phyloP scores from a whole-genome alignment of 2,329 filamentous ascomycete species.

The Ophiocordyceps robertsii region DNA sequence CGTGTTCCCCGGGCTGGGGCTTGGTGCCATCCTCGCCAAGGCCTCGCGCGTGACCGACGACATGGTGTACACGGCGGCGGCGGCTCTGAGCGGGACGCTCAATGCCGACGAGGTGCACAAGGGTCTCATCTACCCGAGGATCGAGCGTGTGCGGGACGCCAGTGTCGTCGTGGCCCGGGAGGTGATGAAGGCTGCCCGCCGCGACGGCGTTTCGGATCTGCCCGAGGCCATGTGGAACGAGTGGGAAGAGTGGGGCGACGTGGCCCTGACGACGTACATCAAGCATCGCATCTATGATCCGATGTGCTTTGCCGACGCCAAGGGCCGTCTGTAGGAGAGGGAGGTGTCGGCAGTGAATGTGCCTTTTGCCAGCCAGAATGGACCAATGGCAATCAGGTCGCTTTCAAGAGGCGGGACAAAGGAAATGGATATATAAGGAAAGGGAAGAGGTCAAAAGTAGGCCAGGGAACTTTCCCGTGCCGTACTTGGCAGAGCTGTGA shows the following conservation, averaged over 20 bases:
- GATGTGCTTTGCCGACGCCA: slow-evolving; percentile 24
- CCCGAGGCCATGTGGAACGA: slow-evolving; percentile 56
- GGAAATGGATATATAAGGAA: background rate
- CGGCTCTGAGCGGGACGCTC: slow-evolving; percentile 64
- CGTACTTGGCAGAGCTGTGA: too few species aligned
- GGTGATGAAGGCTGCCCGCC: slow-evolving; percentile 84
- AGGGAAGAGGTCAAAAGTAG: too few species aligned
- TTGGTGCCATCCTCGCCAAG: slow-evolving; percentile 87
- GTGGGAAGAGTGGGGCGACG: slow-evolving; percentile 60
- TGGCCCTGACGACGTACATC: slow-evolving; percentile 46
- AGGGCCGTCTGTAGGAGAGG: slow-evolving; percentile 15
- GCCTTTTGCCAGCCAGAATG: too few species aligned
- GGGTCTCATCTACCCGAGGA: slow-evolving; percentile 80
- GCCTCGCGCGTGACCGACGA: slow-evolving; percentile 74
- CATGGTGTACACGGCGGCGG: slow-evolving; percentile 94
- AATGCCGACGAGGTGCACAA: slow-evolving; percentile 68
- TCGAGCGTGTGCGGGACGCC: slow-evolving; percentile 84
- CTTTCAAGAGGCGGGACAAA: background rate
- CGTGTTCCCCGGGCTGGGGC: slow-evolving; percentile 90
- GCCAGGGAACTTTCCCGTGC: too few species aligned
- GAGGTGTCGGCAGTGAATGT: too few species aligned
- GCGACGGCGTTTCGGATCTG: slow-evolving; percentile 61
- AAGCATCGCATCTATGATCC: slow-evolving; percentile 49
- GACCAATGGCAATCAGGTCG: too few species aligned
- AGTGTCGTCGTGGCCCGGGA: slow-evolving; percentile 75